Conservation (phyloP, 441 rosid genomes). For the Isatis lusitanica region DNA sequence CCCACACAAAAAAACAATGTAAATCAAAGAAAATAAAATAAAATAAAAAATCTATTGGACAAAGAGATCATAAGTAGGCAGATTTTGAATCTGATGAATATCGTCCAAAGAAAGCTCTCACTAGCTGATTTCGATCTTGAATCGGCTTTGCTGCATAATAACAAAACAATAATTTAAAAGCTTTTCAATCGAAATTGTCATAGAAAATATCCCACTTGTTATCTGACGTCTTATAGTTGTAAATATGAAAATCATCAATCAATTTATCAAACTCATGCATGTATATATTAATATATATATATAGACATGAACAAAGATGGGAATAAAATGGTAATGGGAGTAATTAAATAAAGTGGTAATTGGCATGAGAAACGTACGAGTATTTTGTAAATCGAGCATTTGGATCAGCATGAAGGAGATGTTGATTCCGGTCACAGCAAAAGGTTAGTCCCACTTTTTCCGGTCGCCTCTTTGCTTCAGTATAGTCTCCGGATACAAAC, state of each 20-base stretch:
- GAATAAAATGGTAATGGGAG: background rate
- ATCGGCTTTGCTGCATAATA: constrained; percentile 71
- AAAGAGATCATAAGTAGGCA: constrained; percentile 81
- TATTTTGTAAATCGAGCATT: constrained; percentile 84
- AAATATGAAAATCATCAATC: too few species aligned
- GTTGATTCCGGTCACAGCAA: constrained; percentile 68
- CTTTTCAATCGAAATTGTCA: background rate
- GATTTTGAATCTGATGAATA: constrained; percentile 62
- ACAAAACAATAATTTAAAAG: background rate
- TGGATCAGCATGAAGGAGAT: constrained; percentile 88
- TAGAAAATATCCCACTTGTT: background rate
- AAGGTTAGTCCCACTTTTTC: constrained; percentile 94
- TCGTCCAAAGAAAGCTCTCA: constrained; percentile 85
- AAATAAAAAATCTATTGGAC: constrained; percentile 40
- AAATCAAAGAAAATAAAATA: background rate
- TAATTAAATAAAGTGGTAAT: too few species aligned
- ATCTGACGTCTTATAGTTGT: too few species aligned
- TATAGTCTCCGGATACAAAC: constrained; percentile 88
- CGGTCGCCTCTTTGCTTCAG: constrained; percentile 80
- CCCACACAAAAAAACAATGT: constrained; percentile 36
- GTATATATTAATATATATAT: background rate
- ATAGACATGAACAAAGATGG: background rate
- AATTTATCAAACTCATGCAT: background rate
- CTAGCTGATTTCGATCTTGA: constrained; percentile 70
- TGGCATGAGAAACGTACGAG: constrained; percentile 38